phyloP scores from a whole-genome alignment of 495 filamentous ascomycete genomes.

The Penicillium samsonianum region DNA sequence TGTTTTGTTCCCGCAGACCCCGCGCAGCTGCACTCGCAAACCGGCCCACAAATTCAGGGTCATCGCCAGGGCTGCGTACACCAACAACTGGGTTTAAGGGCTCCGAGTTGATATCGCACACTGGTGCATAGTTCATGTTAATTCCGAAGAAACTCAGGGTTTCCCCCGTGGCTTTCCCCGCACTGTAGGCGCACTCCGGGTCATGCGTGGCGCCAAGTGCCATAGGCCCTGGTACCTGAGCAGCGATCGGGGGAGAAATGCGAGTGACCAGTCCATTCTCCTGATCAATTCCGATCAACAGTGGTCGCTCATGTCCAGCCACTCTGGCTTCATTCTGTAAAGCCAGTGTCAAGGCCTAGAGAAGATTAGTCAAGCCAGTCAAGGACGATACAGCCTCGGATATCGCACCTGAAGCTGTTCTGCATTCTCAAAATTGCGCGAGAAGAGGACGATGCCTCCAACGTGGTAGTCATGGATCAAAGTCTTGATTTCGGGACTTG shows the following conservation, averaged over 20 bases:
- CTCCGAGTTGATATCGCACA: constrained; percentile 48
- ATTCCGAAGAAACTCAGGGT: constrained; percentile 40
- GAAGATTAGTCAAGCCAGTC: constrained; percentile 8
- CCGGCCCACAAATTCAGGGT: constrained; percentile 42
- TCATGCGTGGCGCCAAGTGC: constrained; percentile 43
- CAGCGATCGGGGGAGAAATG: constrained; percentile 45
- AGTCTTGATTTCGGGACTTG: constrained; percentile 49
- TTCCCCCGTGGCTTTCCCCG: constrained; percentile 40
- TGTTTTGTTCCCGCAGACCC: constrained; percentile 40
- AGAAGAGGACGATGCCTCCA: constrained; percentile 50
- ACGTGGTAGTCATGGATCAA: constrained; percentile 49
- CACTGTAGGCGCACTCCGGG: constrained; percentile 40
- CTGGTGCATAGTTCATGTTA: constrained; percentile 50
- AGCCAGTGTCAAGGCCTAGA: constrained; percentile 37
- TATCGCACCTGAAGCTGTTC: constrained; percentile 41
- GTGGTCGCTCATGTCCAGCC: constrained; percentile 42
- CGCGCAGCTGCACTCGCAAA: constrained; percentile 40
- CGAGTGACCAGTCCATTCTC: constrained; percentile 48
- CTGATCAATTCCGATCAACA: constrained; percentile 49
- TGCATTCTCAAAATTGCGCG: constrained; percentile 44
- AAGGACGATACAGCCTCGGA: not conserved
- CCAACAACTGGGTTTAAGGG: constrained; percentile 48
- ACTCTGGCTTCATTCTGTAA: constrained; percentile 43
- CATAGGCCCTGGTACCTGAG: constrained; percentile 46
- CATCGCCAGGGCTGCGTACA: constrained; percentile 44